These are phyloP conservation scores for Colletotrichum phormii DNA, from an alignment of 2,329 filamentous ascomycete species.

Conservation along the genomic window DNA sequence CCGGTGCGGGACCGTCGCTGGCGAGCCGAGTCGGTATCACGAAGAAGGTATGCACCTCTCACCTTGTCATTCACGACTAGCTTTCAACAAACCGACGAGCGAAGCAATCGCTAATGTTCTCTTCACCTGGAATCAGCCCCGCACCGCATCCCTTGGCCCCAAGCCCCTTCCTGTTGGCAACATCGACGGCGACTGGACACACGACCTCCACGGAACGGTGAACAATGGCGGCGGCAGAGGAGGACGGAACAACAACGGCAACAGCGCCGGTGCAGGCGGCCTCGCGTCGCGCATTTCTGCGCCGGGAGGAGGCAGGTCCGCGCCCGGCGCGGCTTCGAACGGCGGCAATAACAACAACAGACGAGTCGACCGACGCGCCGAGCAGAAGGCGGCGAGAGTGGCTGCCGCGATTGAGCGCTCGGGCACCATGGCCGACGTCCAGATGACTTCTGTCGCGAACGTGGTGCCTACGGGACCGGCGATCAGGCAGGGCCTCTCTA, in stretches of 20 bases:
- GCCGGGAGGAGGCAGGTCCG: constrained; percentile 50
- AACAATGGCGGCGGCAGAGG: constrained; percentile 45
- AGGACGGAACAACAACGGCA: constrained; percentile 37
- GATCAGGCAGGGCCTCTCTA: constrained; percentile 67
- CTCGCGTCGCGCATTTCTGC: constrained; percentile 60
- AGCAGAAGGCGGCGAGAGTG: constrained; percentile 54
- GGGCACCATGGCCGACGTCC: constrained; percentile 44
- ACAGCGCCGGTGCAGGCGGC: constrained; percentile 44
- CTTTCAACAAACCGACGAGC: not conserved
- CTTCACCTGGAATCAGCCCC: constrained; percentile 38
- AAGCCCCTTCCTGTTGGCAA: constrained; percentile 60
- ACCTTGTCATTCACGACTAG: not conserved
- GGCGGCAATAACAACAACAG: not conserved
- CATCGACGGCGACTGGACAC: constrained; percentile 77
- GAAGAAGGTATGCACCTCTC: constrained; percentile 72
- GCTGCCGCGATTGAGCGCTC: constrained; percentile 58
- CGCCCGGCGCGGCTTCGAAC: constrained; percentile 37
- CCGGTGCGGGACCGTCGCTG: constrained; percentile 65
- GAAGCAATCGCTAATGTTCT: constrained; percentile 37
- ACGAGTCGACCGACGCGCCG: constrained; percentile 42
- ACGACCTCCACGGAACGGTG: constrained; percentile 71
- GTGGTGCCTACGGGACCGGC: constrained; percentile 44
- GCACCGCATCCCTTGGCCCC: constrained; percentile 44
- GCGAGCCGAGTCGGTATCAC: constrained; percentile 79
- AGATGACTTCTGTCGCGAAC: constrained; percentile 41